These are phyloP conservation scores for Sequoia sempervirens DNA, from an alignment of 75 land plant species.

Conservation along the genomic window DNA sequence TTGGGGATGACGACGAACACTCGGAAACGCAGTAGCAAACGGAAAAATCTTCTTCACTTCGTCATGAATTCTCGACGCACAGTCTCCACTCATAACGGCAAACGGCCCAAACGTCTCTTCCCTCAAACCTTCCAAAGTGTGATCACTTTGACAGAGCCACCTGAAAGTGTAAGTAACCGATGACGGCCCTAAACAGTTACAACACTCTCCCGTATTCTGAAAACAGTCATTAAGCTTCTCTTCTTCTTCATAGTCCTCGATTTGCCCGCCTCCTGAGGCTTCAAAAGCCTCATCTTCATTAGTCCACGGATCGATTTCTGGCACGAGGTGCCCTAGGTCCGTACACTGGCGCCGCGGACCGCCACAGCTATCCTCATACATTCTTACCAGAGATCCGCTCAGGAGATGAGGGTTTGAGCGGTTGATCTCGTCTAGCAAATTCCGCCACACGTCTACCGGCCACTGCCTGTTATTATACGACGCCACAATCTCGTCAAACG, in stretches of 20 bases:
- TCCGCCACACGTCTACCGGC: background rate
- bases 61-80: background rate
- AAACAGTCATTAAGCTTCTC: background rate
- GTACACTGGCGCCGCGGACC: background rate
- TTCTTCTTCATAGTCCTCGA: background rate
- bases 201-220: background rate
- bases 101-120: background rate
- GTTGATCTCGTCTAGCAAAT: background rate
- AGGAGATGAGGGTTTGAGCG: background rate
- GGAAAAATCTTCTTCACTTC: background rate
- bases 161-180: background rate
- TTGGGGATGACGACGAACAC: background rate
- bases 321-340: background rate
- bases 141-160: background rate
- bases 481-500: background rate
- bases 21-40: background rate
- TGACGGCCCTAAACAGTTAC: background rate
- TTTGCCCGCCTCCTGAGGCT: background rate
- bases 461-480: background rate
- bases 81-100: background rate
- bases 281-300: background rate
- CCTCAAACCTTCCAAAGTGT: background rate
- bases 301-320: background rate
- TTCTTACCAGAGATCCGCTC: background rate
- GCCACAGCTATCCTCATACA: background rate